Percentiles rank a stretch among this genome's conserved stretches.
These are phyloP conservation scores for Penicillium ochrochloron DNA, from an alignment of 495 filamentous ascomycete species.

Conservation along the genomic window DNA sequence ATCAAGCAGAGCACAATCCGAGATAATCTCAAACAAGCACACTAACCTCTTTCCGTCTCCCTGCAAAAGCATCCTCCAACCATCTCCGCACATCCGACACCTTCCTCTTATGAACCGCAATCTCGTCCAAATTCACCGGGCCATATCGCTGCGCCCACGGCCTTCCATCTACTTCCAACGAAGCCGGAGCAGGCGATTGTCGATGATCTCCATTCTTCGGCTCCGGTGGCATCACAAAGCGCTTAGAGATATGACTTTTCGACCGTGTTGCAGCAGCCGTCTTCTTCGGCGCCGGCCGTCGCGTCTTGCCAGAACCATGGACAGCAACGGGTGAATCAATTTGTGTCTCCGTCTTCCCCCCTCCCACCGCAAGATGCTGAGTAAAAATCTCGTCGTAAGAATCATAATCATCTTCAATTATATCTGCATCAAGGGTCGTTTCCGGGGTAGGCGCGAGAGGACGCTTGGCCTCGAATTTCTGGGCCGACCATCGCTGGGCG, in stretches of 20 bases:
- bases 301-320: conserved; percentile 9
- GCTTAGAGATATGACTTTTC: conserved; percentile 24
- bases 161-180: conserved; percentile 27
- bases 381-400: conserved; percentile 53
- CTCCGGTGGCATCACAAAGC: conserved; percentile 31
- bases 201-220: neutral
- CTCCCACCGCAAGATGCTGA: conserved; percentile 22
- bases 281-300: conserved; percentile 19
- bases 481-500: conserved; percentile 41
- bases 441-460: conserved; percentile 21
- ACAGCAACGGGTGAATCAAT: conserved; percentile 11
- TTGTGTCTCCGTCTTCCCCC: conserved; percentile 5
- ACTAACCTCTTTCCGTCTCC: conserved; percentile 44
- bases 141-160: conserved; percentile 90
- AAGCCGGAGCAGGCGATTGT: conserved; percentile 1
- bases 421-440: conserved; percentile 43
- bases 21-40: neutral
- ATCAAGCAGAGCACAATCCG: neutral
- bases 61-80: conserved; percentile 73
- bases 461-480: conserved; percentile 30
- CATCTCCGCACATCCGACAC: conserved; percentile 82
- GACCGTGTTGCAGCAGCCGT: conserved; percentile 14
- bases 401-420: conserved; percentile 57
- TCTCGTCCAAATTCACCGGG: conserved; percentile 73
- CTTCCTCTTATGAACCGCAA: conserved; percentile 93